These are phyloP conservation scores for Tilletiaria anomala DNA, from an alignment of 1,284 basidiomycete species.

Conservation along the genomic window DNA sequence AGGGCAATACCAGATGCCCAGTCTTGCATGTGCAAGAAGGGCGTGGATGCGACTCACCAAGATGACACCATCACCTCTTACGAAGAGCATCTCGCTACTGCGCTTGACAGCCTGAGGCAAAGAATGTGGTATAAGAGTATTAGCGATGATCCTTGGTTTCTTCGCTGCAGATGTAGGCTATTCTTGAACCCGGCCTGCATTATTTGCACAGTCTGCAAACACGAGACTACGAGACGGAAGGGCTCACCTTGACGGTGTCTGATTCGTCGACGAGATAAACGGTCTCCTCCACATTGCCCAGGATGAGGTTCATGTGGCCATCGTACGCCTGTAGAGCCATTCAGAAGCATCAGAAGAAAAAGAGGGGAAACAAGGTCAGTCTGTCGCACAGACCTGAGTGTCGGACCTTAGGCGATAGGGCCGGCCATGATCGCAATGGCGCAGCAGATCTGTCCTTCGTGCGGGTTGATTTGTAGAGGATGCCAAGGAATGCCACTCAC, in stretches of 20 bases:
- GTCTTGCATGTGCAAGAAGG: no score
- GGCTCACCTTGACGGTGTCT: conserved; percentile 43
- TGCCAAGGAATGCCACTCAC: conserved; percentile 9
- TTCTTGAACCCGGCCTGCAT: no score
- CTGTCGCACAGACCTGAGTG: no score
- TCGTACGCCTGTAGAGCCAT: conserved; percentile 71
- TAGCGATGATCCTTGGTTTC: no score
- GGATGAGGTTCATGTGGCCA: conserved; percentile 97
- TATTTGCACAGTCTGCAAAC: not conserved
- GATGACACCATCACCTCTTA: conserved; percentile 55
- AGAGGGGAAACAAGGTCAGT: no score
- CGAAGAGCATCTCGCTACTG: conserved; percentile 95
- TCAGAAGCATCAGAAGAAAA: no score
- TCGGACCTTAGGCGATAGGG: no score
- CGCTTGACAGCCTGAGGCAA: conserved; percentile 65
- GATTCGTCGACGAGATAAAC: conserved; percentile 38
- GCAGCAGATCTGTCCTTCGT: not conserved
- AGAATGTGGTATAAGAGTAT: no score
- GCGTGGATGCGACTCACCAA: no score
- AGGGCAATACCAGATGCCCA: no score
- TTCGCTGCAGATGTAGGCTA: no score
- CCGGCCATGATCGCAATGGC: conserved; percentile 1
- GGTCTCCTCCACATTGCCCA: conserved; percentile 87
- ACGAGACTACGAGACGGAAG: no score
- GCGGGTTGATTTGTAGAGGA: not conserved